Evolutionary conservation across 2,329 filamentous ascomycete genomes (phyloP).

Genomic region (Aspergillus pseudoterreus): DNA sequence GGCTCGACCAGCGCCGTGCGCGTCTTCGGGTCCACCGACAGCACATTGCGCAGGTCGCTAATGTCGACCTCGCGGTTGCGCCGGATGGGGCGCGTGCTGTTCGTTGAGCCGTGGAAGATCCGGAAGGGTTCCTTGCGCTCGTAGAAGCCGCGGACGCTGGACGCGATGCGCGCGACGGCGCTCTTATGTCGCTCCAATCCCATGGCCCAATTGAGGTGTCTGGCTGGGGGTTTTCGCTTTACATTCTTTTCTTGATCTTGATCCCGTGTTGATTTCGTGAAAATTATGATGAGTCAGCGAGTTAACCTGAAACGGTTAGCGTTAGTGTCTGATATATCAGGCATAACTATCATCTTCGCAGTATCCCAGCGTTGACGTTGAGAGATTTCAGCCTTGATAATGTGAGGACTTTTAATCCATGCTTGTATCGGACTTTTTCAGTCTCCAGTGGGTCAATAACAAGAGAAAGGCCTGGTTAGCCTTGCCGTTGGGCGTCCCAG

Average conservation of each 20-base stretch:
- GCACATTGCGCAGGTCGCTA: conserved; percentile 64
- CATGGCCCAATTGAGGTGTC: conserved; percentile 2
- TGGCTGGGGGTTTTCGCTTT: not conserved
- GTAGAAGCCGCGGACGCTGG: conserved; percentile 7
- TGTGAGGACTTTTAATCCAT: no score
- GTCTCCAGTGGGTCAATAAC: no score
- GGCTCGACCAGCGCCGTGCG: conserved; percentile 64
- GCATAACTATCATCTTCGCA: not conserved
- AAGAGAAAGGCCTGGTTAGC: no score
- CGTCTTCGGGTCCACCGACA: conserved; percentile 53
- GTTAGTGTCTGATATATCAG: no score
- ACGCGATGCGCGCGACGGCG: conserved; percentile 11
- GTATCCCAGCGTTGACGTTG: not conserved
- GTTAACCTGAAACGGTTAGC: not conserved
- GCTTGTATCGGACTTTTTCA: no score
- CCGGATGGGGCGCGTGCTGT: conserved; percentile 63
- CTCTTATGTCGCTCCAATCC: conserved; percentile 7
- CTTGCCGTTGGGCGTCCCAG: no score
- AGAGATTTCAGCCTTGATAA: no score
- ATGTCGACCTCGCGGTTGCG: conserved; percentile 49
- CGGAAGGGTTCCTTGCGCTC: conserved; percentile 52
- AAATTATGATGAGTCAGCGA: not conserved
- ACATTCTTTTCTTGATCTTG: no score
- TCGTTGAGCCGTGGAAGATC: conserved; percentile 73
- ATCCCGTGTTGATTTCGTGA: not conserved